A percentile compares a stretch with the other conserved stretches of the same genome.
These are phyloP conservation scores for Megacollybia marginata DNA, from an alignment of 768 basidiomycete species.

Conservation along the genomic window DNA sequence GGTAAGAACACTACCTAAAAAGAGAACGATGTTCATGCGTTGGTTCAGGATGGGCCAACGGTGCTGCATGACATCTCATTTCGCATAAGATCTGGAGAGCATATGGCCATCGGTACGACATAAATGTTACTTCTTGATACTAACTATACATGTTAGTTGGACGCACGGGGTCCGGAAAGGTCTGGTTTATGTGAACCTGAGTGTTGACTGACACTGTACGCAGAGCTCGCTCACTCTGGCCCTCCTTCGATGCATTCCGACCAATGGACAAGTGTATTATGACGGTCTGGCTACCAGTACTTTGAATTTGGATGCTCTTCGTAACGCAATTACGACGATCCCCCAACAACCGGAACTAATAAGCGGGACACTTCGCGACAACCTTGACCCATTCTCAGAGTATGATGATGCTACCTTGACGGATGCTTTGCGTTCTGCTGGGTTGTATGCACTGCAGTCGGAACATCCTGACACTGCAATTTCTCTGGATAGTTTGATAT, in stretches of 20 bases:
- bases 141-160: slow-evolving; percentile 6
- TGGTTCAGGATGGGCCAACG: slow-evolving; percentile 27
- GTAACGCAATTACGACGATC: slow-evolving; percentile 40
- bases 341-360: slow-evolving; percentile 32
- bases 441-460: slow-evolving; percentile 37
- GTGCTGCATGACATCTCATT: slow-evolving; percentile 39
- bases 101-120: slow-evolving; percentile 23
- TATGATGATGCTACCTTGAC: slow-evolving; percentile 63
- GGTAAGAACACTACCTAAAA: slow-evolving; percentile 10
- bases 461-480: slow-evolving; percentile 26
- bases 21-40: not conserved
- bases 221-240: slow-evolving; percentile 39
- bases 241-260: slow-evolving; percentile 41
- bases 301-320: slow-evolving; percentile 39
- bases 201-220: too few relatives aligned
- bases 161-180: not conserved
- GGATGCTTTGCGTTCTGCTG: slow-evolving; percentile 45
- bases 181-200: too few relatives aligned
- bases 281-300: slow-evolving; percentile 32
- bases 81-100: slow-evolving; percentile 36
- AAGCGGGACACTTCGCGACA: slow-evolving; percentile 57
- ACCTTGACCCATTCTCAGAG: slow-evolving; percentile 66
- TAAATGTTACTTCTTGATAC: too few relatives aligned
- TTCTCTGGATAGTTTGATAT: slow-evolving; percentile 48
- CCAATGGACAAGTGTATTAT: slow-evolving; percentile 37